Evolutionary conservation across 441 rosid species (phyloP).

Genomic region (Cnidoscolus chayamansa): DNA sequence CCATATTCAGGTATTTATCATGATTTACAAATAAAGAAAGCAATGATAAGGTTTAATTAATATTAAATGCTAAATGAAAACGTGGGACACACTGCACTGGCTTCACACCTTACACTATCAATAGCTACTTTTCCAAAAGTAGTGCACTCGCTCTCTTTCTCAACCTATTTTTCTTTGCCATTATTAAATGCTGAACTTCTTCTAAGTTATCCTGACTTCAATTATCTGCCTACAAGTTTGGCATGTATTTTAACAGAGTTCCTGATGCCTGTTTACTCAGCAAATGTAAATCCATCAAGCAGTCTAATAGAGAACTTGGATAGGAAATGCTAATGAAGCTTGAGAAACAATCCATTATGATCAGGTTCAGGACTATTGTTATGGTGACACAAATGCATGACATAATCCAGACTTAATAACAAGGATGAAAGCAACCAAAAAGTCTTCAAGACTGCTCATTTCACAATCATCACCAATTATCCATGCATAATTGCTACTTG

Average conservation of each 20-base stretch:
- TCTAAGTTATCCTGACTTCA: not conserved
- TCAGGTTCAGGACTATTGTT: too few relatives aligned
- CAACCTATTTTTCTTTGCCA: not conserved
- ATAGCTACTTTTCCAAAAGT: not conserved
- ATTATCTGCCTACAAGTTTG: not conserved
- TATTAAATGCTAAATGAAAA: not conserved
- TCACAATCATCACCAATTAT: conserved; percentile 2
- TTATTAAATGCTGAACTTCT: not conserved
- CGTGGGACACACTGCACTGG: not conserved
- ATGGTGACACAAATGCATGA: too few relatives aligned
- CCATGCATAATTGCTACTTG: not conserved
- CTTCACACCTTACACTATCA: not conserved
- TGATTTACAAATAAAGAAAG: not conserved
- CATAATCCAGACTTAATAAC: not conserved
- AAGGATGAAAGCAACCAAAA: not conserved
- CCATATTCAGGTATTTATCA: not conserved
- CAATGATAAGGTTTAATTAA: not conserved
- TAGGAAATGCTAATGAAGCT: conserved; percentile 3
- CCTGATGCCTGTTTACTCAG: not conserved
- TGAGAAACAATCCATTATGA: not conserved
- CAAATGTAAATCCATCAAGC: not conserved
- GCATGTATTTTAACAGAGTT: not conserved
- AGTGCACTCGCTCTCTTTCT: not conserved
- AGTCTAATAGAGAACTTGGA: not conserved
- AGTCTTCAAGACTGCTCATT: not conserved